These are phyloP conservation scores for Voacanga thouarsii DNA, from an alignment of 257 asterid genomes.

Conservation along the genomic window DNA sequence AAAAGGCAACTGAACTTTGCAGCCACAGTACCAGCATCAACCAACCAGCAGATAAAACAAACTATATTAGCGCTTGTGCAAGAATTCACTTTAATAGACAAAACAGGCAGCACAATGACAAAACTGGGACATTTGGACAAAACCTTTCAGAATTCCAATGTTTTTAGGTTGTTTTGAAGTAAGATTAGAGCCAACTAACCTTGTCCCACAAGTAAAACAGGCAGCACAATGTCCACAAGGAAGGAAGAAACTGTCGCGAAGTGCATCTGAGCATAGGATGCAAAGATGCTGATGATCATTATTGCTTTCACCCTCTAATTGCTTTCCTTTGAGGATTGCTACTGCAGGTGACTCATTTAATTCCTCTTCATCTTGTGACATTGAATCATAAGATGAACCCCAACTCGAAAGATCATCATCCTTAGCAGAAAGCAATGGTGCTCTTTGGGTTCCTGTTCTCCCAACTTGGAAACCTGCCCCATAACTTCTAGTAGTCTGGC, in stretches of 20 bases:
- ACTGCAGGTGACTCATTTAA: constrained; percentile 6
- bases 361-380: constrained; percentile 23
- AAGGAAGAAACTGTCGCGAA: constrained; percentile 27
- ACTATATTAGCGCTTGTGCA: neutral
- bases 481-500: constrained; percentile 12
- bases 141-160: neutral
- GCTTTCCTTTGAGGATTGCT: constrained; percentile 11
- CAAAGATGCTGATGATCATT: constrained; percentile 16
- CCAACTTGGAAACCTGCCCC: constrained; percentile 11
- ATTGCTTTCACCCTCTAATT: constrained; percentile 2
- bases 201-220: constrained; percentile 25
- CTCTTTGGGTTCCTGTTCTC: constrained; percentile 12
- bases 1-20: neutral
- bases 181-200: constrained; percentile 14
- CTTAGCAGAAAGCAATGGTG: constrained; percentile 15
- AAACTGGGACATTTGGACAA: neutral
- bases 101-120: no score
- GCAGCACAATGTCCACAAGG: constrained; percentile 29
- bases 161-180: neutral
- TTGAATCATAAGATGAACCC: constrained; percentile 20
- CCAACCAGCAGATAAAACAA: neutral
- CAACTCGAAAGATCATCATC: constrained; percentile 27
- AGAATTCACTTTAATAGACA: neutral
- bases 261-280: constrained; percentile 18
- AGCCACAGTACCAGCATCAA: neutral